Evolutionary conservation across 352 stramenopile species (phyloP).

Genomic region (Achlya hypogyna): DNA sequence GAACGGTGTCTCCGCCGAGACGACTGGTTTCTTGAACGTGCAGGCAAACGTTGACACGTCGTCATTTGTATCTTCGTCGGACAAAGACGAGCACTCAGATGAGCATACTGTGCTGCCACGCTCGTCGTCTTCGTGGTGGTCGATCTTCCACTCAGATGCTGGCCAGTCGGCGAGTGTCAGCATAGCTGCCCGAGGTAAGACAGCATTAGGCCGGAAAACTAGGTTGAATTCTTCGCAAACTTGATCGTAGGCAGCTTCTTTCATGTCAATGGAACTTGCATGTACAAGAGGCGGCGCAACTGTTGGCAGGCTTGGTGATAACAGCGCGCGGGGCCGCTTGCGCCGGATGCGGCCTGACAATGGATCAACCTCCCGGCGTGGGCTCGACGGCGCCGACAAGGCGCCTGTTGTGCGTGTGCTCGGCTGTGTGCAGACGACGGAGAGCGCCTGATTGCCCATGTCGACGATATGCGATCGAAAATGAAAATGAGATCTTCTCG

Average conservation of each 20-base stretch:
- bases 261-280: background rate
- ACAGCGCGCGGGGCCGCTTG: background rate
- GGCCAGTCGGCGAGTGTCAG: no score
- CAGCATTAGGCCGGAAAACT: background rate
- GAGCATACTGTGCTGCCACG: background rate
- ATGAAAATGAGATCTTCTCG: no score
- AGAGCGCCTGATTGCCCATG: no score
- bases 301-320: background rate
- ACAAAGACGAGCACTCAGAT: background rate
- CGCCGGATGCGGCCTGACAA: background rate
- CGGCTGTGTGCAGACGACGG: no score
- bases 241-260: conserved; percentile 4
- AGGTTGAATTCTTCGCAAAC: conserved; percentile 15
- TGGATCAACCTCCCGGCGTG: no score
- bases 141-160: conserved; percentile 14
- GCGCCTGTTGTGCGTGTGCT: no score
- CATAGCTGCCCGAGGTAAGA: background rate
- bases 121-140: conserved; percentile 12
- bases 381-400: no score
- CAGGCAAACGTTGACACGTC: conserved; percentile 7
- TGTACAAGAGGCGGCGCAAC: background rate
- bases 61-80: conserved; percentile 27
- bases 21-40: conserved; percentile 25
- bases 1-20: conserved; percentile 22
- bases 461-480: no score